phyloP scores from a whole-genome alignment of 2,329 filamentous ascomycete genomes.

The Apiospora sp. region DNA sequence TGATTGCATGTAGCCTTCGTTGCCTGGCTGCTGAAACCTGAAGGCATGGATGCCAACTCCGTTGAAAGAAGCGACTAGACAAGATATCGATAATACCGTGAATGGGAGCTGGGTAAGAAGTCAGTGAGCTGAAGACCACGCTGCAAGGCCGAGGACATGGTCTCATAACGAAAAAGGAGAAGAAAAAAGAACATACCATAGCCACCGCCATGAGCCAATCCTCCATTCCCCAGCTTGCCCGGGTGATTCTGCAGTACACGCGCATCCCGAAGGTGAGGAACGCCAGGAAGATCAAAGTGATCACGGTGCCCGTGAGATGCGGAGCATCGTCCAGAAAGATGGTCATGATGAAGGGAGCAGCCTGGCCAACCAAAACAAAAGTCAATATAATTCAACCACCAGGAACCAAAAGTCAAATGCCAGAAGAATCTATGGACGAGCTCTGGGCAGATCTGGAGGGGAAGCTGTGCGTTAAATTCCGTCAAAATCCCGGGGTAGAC shows the following conservation, averaged over 20 bases:
- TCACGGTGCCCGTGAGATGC: slow-evolving; percentile 32
- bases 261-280: slow-evolving; percentile 29
- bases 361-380: neutral
- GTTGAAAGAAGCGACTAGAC: slow-evolving; percentile 28
- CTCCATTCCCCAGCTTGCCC: slow-evolving; percentile 31
- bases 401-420: slow-evolving; percentile 4
- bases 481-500: slow-evolving; percentile 8
- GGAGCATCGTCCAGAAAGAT: slow-evolving; percentile 31
- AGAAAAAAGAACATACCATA: slow-evolving; percentile 24
- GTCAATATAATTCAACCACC: neutral
- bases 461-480: slow-evolving; percentile 4
- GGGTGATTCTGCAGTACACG: slow-evolving; percentile 29
- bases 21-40: slow-evolving; percentile 28
- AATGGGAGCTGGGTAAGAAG: slow-evolving; percentile 27
- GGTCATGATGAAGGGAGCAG: slow-evolving; percentile 26
- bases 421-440: neutral
- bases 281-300: slow-evolving; percentile 29
- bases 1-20: slow-evolving; percentile 28
- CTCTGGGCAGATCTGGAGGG: slow-evolving; percentile 16
- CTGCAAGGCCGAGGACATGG: no score
- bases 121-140: neutral
- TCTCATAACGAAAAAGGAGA: no score
- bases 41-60: slow-evolving; percentile 29
- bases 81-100: slow-evolving; percentile 31
- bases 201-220: slow-evolving; percentile 33